These are phyloP conservation scores for Dacryopinax spathularia DNA, from an alignment of 768 basidiomycete genomes.

Conservation along the genomic window DNA sequence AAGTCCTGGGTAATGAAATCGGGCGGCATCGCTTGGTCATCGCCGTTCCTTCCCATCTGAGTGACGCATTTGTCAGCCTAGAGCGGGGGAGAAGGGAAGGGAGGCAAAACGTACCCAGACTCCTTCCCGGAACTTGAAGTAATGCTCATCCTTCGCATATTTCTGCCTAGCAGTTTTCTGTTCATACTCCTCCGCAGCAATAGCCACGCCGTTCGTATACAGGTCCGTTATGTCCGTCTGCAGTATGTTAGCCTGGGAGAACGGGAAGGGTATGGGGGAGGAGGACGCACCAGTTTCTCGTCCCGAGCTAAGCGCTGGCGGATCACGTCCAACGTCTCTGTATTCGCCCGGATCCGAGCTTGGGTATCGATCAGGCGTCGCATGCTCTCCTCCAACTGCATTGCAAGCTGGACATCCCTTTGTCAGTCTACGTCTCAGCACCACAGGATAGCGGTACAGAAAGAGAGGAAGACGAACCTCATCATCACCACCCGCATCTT, in stretches of 20 bases:
- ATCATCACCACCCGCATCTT: not conserved
- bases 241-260: not conserved
- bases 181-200: conserved; percentile 34
- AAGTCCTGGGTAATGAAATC: conserved; percentile 56
- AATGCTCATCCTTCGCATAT: conserved; percentile 49
- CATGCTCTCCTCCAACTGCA: conserved; percentile 49
- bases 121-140: conserved; percentile 44
- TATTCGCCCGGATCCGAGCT: conserved; percentile 45
- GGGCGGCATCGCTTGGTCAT: conserved; percentile 55
- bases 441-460: not conserved
- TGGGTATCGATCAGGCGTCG: conserved; percentile 53
- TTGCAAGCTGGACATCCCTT: not conserved
- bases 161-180: conserved; percentile 62
- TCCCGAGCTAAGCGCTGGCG: conserved; percentile 42
- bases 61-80: not conserved
- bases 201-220: conserved; percentile 38
- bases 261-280: not conserved
- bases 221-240: conserved; percentile 18
- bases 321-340: conserved; percentile 38
- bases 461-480: not conserved
- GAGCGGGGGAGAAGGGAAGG: not conserved
- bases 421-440: not conserved
- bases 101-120: conserved; percentile 43
- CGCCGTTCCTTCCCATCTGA: conserved; percentile 52
- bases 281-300: conserved; percentile 42